Base-by-base conservation (phyloP, 2,329 filamentous ascomycete genomes). In the Sporothrix inflata region DNA sequence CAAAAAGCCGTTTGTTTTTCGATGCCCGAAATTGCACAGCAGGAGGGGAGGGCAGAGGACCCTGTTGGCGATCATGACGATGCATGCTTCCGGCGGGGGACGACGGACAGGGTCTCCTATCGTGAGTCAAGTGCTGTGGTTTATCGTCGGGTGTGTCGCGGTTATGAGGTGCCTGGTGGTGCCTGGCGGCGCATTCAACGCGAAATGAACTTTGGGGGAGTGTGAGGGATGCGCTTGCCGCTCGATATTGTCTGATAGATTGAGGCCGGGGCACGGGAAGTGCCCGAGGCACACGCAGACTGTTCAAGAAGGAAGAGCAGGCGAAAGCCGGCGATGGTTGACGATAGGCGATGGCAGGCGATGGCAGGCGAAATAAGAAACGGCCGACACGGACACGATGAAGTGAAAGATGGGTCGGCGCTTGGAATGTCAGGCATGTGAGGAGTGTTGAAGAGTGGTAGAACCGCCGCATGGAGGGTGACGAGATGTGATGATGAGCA, bases 401-500 rank as follows among this genome's bases (percentile, higher is more conserved):
- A 11, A 21, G 57, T n/a, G 34, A n/a, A 38, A 42, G 30, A n/a
- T 19, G 16, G 34, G 8, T 34, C 30, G 6, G 14, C 16, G 19
- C 30, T 27, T 12, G 51, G 27, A 3, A 47, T 30, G 21, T 21
- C 30, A 4, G 9, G 16, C 30, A 61, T 61, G 55, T 11, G 21
- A 66, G 21, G 63, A n/a, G 14, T 40, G 45, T 9, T 49, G 19
- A 38, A 61, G 19, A 61, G 19, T 27, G 60, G 38, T 24, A 34
- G 42, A 49, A 42, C 42, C 42, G 63, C 45, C 40, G 61, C 42
- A 67, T 67, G 45, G 24, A 51, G 21, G 40, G 65, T 67, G 45
- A 51, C 27, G 51, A 60, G 51, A 57, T 69, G 51, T 60, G 66
- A 68, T 68, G 65, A 53, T 49, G 42, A 51, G 16, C 63, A 67